Percentiles rank a stretch among this genome's conserved stretches.
Conservation (phyloP, 768 basidiomycete genomes). For the Hygrophoropsis aurantiaca region DNA sequence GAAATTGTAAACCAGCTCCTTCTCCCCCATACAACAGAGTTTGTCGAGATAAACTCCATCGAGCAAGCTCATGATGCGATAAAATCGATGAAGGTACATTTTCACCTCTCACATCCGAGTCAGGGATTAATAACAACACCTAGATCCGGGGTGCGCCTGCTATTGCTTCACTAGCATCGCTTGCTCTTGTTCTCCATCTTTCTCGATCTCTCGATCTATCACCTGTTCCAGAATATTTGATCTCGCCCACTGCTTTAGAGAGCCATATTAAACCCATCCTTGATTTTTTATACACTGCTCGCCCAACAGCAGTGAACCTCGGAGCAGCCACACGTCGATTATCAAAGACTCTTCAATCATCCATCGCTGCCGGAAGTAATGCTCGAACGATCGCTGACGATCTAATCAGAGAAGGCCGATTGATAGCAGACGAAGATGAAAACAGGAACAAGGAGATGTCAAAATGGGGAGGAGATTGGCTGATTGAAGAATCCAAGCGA, state of each 20-base stretch:
- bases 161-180: conserved; percentile 88
- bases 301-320: conserved; percentile 97
- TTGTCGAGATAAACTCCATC: conserved; percentile 62
- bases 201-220: conserved; percentile 47
- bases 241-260: conserved; percentile 50
- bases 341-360: conserved; percentile 42
- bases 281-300: conserved; percentile 75
- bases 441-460: conserved; percentile 86
- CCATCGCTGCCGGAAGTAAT: conserved; percentile 38
- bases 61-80: conserved; percentile 92
- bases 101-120: background rate
- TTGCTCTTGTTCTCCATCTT: conserved; percentile 70
- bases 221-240: conserved; percentile 53
- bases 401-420: conserved; percentile 68
- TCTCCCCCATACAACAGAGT: conserved; percentile 75
- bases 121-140: background rate
- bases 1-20: conserved; percentile 92
- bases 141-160: conserved; percentile 92
- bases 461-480: conserved; percentile 83
- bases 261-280: conserved; percentile 58
- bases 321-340: conserved; percentile 82
- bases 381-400: conserved; percentile 50
- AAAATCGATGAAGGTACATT: conserved; percentile 85
- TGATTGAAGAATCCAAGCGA: conserved; percentile 51
- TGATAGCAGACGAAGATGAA: conserved; percentile 85